Base-by-base conservation (phyloP, 2,329 filamentous ascomycete species). In the Fusarium denticulatum region DNA sequence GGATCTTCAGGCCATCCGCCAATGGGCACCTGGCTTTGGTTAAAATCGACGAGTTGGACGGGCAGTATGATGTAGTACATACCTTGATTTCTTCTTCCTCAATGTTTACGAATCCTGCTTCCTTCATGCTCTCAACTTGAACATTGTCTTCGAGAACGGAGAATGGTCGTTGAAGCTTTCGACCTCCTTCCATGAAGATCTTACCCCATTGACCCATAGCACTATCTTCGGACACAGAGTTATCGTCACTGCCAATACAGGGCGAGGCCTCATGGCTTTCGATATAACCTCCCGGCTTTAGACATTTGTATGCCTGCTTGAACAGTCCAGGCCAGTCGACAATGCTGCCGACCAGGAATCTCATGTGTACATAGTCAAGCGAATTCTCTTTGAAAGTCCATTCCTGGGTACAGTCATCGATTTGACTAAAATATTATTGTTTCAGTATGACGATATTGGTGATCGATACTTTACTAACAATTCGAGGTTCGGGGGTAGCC, bases 161-260 rank as follows among this genome's bases (percentile, higher is more conserved):
- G 26, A 69, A 67, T 5, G 63, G 50, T 0, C 66, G 20, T 9
- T 47, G 45, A 3, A 69, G 45, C 7, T 40, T 63, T 12, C 45
- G 40, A 16, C 66, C 64, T 8, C 63, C 66, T 3, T 69, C 50
- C 6, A 69, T 26, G 7, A 69, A 69, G 5, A 69, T 52, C 18
- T 67, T 55, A 0, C 66, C 66, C 66, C 66, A 69, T n/a, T 69
- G 66, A 1, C 63, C 56, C 50, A 69, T 67, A 3, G 66, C 66
- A 10, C 63, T 67, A 16, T 60, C 47, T 11, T n/a, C 20, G 0
- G 39, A 12, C 6, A 69, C 64, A 0, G 63, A 62, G 16, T 43
- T 30, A 49, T 67, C 56, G 14, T 67, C 57, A 6, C 57, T 69
- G 1, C 50, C 39, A 6, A 69, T 47, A 3, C 26, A 16, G 0